phyloP scores from a whole-genome alignment of 129 eudicot genomes.

The Chrysanthemum seticuspe region DNA sequence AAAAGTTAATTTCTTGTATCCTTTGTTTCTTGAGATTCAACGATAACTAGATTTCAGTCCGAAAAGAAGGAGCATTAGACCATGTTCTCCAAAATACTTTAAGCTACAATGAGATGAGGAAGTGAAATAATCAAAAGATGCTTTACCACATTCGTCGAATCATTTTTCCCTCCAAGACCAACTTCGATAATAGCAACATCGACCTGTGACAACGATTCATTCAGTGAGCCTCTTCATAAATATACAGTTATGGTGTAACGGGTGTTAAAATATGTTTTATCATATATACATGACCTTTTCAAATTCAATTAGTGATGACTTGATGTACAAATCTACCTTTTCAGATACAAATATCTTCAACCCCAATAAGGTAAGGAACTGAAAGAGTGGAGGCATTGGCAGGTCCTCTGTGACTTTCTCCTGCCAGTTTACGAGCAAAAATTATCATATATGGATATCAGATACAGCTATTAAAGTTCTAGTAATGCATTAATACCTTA shows the following conservation, averaged over 20 bases:
- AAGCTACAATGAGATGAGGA: constrained; percentile 2
- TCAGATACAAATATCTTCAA: constrained; percentile 72
- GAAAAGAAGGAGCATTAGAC: neutral
- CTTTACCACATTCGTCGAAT: constrained; percentile 93
- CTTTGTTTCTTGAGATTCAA: neutral
- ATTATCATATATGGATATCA: too few relatives aligned
- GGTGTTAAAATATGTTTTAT: neutral
- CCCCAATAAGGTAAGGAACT: constrained; percentile 80
- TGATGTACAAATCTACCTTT: constrained; percentile 44
- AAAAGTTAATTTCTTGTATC: neutral
- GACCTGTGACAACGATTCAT: constrained; percentile 45
- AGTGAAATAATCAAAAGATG: constrained; percentile 16
- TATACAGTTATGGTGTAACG: neutral
- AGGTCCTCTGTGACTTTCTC: constrained; percentile 60
- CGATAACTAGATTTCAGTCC: too few relatives aligned
- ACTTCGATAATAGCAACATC: constrained; percentile 95
- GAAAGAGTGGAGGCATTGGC: constrained; percentile 97
- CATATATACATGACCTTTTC: neutral
- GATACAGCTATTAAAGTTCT: neutral
- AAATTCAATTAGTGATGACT: constrained; percentile 2
- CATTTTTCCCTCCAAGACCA: constrained; percentile 85
- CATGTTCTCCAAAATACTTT: neutral
- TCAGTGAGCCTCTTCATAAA: constrained; percentile 4
- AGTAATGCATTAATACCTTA: constrained; percentile 47
- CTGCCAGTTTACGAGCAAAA: constrained; percentile 43